Base-by-base conservation (phyloP, 1,139 yeast genomes). In the Candida glucosophila region DNA sequence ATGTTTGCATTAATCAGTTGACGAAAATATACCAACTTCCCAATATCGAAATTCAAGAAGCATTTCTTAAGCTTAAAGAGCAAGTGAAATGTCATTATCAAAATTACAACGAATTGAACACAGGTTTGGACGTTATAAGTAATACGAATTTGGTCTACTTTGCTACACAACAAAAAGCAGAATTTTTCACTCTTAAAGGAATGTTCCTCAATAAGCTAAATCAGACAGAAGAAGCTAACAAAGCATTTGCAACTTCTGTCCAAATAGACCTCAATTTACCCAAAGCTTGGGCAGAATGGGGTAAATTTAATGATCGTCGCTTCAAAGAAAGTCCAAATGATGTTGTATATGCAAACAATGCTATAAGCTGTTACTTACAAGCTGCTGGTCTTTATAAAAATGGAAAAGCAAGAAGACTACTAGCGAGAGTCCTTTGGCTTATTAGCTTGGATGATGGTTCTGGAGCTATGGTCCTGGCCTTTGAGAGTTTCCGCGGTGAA, bases 281-380 rank as follows among this genome's bases (percentile, higher is more conserved):
- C 2, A 90, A 90, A 47, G 98, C 98, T 0, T 92, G 99, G 99
- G 97, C 97, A 2, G 97, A 92, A 51, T 92, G 98, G 98, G 99
- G 98, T 34, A 75, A 76, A 48, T 92, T 86, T 57, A 90, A 86
- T 47, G 98, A 92, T 40, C 73, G 79, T 24, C 64, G 95, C 26
- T 78, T 85, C 51, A 82, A 83, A 40, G 95, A 85, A 40, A 78
- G 77, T 37, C 90, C 93, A 1, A 73, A 66, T 26, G 94, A 85
- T 43, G 74, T 83, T 59, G 75, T 76, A 15, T 81, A 77, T 51
- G 98, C 97, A 9, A 79, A 86, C 37, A 86, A 88, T 49, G 97
- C 99, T 2, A 78, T 92, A 25, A 80, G 94, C 44, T 92, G 98
- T 51, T 92, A 88, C 51, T 65, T 92, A 39, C 98, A 90, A 52